Evolutionary conservation across 306 rosid species (phyloP), one percentile per base, ranked within the genome.

Genomic region (Canavalia ensiformis): DNA sequence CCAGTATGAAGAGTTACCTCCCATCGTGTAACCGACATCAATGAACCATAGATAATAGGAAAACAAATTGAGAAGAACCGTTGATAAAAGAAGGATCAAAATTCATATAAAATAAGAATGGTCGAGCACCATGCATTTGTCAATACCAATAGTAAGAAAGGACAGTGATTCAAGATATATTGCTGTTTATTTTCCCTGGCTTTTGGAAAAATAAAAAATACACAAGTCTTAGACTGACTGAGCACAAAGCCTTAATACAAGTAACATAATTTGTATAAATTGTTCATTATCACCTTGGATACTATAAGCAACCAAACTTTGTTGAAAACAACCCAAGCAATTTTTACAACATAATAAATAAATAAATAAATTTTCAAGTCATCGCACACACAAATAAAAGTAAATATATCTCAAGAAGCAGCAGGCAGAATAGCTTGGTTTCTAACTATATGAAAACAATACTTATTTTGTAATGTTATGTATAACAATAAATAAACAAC

Each of bases 1-100:
- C 35, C 54, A 42, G 8, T 41, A 80, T 39, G 84, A 35, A 56
- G 51, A 51, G 6, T 63, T 72, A 39, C 54, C 55, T 66, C 82
- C 67, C n/a, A 44, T 41, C 4, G 37, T 5, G 37, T 44, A 11
- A 65, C 54, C 67, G n/a, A 67, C 57, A 67, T 52, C 66, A 77
- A 77, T 29, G 45, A 68, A 77, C 25, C 56, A 51, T 29, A 52
- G 42, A 63, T 30, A 25, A 12, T 13, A 52, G 30, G 18, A 49
- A 73, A 52, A 74, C 12, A 69, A 39, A 68, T 44, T 69, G 35
- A 12, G 42, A 30, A 69, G 51, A 76, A 31, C 8, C 28, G 0
- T 44, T 35, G 37, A 18, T 37, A 11, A 44, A 28, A 72, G 84
- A 59, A 73, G 42, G 60, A 42, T 31, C 10, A 65, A 28, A 73